Evolutionary conservation across 345 rosid species (phyloP).

Genomic region (Citrus hindsii): DNA sequence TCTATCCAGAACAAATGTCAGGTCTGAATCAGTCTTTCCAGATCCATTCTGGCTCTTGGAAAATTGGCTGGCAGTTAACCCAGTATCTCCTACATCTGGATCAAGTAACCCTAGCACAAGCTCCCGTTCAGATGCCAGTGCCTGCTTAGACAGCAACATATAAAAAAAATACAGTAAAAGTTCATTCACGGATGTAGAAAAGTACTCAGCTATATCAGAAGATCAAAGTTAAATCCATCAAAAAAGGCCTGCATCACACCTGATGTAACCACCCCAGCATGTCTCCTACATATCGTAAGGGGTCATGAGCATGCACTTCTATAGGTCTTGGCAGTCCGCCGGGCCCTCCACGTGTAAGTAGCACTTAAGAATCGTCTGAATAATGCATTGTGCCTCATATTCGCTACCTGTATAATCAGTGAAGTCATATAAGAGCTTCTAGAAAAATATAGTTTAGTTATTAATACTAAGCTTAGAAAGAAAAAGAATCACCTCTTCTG

Average conservation of each 20-base stretch:
- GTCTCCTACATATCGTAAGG: slow-evolving; percentile 94
- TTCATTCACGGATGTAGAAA: not conserved
- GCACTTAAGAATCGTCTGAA: slow-evolving; percentile 99
- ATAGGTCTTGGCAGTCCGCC: slow-evolving; percentile 99
- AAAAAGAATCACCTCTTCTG: slow-evolving; percentile 79
- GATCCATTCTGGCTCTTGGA: slow-evolving; percentile 51
- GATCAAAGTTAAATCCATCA: slow-evolving; percentile 13
- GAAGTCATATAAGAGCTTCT: slow-evolving; percentile 5
- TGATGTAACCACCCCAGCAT: slow-evolving; percentile 99
- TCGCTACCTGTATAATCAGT: slow-evolving; percentile 66
- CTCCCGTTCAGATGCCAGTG: slow-evolving; percentile 98
- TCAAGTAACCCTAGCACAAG: slow-evolving; percentile 81
- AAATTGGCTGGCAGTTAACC: slow-evolving; percentile 46
- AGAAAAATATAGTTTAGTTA: slow-evolving; percentile 1
- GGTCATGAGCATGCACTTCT: slow-evolving; percentile 99
- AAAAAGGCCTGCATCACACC: slow-evolving; percentile 39
- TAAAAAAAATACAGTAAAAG: slow-evolving; percentile 11
- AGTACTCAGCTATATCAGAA: slow-evolving; percentile 2
- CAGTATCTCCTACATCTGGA: slow-evolving; percentile 64
- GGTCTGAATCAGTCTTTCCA: slow-evolving; percentile 74
- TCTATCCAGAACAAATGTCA: slow-evolving; percentile 89
- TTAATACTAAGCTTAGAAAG: slow-evolving; percentile 7
- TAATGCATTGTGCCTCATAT: slow-evolving; percentile 91
- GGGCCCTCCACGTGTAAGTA: slow-evolving; percentile 97
- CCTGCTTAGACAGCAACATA: slow-evolving; percentile 43